Evolutionary conservation across 495 filamentous ascomycete species (phyloP), one percentile per base, ranked within the genome.

Genomic region (Xylaria nigripes): DNA sequence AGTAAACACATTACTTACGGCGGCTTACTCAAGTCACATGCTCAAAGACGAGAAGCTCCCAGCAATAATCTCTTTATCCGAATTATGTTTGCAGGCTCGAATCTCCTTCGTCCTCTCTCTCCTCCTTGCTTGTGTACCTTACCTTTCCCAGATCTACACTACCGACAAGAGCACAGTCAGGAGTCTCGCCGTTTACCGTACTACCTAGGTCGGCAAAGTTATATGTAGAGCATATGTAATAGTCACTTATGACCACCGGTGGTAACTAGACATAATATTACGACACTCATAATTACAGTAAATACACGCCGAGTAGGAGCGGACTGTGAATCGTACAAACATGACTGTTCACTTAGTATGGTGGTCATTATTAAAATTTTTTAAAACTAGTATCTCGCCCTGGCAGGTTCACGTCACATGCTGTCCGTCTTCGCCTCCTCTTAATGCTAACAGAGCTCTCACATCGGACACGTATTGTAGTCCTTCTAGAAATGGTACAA

Each of bases 381-480:
- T 32, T 29, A 57, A 48, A 58, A 56, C 24, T 58, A 25, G 56
- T 15, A 48, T 55, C 43, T 57, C 47, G 45, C 49, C 34, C 19
- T 10, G 30, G 15, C 21, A 24, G 22, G 21, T 22, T 53, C 44
- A 57, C 9, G 53, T 55, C n/a, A 50, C 53, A 60, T 75, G 76
- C 67, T 79, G 76, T 18, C 77, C 78, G 55, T 79, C 77, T 61
- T 98, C 88, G 8, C 93, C 93, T 61, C 90, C 85, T 56, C 91
- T 81, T 61, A 98, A 76, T 32, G 88, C 89, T 58, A 97, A 72
- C 48, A 96, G 73, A 43, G 93, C 90, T 44, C 93, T 81, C 27
- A 97, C 93, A 72, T 98, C 93, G 19, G 87, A 95, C 53, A 89
- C 90, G 75, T 96, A 94, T 70, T 97, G 94, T 64, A 98, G 72